Evolutionary conservation across 139 green algal genomes (phyloP).

Genomic region (Coelastrella sp.): DNA sequence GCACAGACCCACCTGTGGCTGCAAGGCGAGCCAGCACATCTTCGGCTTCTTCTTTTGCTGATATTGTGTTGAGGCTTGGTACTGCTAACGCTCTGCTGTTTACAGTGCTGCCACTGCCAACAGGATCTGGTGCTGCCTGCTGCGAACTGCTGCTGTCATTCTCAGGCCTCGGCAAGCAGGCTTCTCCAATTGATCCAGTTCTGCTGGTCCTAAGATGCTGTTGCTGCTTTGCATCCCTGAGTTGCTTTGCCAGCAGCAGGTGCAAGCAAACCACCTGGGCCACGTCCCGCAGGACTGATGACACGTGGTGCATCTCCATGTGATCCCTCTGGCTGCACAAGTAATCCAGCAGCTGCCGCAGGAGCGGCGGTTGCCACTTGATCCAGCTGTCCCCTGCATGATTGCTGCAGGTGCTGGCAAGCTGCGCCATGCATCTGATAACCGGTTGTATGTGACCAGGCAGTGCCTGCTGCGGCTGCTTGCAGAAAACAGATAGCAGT

Average conservation of each 20-base stretch:
- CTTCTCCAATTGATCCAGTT: not conserved
- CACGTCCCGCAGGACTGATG: constrained; percentile 40
- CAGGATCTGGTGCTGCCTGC: not conserved
- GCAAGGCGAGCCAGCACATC: constrained; percentile 26
- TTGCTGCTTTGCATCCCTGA: constrained; percentile 9
- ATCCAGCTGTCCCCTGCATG: constrained; percentile 41
- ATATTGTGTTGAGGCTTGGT: not conserved
- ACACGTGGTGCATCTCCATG: constrained; percentile 52
- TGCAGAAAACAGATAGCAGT: constrained; percentile 31
- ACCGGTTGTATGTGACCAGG: constrained; percentile 54
- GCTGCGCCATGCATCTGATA: constrained; percentile 47
- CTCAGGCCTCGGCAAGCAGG: not conserved
- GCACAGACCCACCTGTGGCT: not conserved
- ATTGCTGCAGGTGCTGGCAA: constrained; percentile 31
- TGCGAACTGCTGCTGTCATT: not conserved
- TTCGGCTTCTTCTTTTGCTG: not conserved
- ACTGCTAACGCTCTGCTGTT: not conserved
- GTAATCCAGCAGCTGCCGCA: constrained; percentile 38
- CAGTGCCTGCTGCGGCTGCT: constrained; percentile 45
- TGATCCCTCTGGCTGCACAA: constrained; percentile 2
- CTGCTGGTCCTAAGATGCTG: not conserved
- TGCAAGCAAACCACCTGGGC: constrained; percentile 42
- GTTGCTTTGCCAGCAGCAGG: constrained; percentile 20
- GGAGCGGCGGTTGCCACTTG: constrained; percentile 39
- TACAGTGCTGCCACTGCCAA: not conserved